Evolutionary conservation across 306 rosid species (phyloP), one percentile per base, ranked within the genome.

Genomic region (Delonix regia): DNA sequence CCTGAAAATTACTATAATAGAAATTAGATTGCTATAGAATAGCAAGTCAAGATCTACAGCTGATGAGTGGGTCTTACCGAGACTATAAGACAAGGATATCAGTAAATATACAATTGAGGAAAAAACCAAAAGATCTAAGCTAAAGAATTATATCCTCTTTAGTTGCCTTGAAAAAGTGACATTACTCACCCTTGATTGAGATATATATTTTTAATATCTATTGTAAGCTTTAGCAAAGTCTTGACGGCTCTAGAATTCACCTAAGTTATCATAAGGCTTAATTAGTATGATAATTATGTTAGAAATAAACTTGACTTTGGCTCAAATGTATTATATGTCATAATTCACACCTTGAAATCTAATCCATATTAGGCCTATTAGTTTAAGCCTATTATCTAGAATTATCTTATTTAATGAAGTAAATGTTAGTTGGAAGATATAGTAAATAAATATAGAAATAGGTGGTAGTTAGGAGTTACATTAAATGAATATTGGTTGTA

Each of bases 161-260:
- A 71, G 78, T 55, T 80, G 81, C 78, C 80, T 79, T 53, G 66
- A 56, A 82, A 85, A 68, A 57, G 76, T 48, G 79, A 76, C 82
- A 78, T 81, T 66, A 91, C 97, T 92, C 91, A 91, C 99, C 97
- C 81, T 71, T 68, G 65, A 87, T 84, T 66, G 80, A 82, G 19
- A 71, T 65, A 61, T 75, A 80, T 51, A 83, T 82, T 55, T 41
- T 86, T 87, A 92, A 80, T 87, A 94, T 85, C 90, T 90, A 84
- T 82, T 87, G 92, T 85, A 92, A 52, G 92, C 78, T 83, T 90
- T 94, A 73, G 87, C 80, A 74, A 83, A 90, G 77, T 84, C 91
- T 15, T 88, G 93, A n/a, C 76, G 92, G 82, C 98, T 89, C 84
- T 80, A 91, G 77, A 90, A 88, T 74, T 90, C 97, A 30, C 93